Evolutionary conservation across 306 rosid species (phyloP), one percentile per base, ranked within the genome.

Genomic region (Vigna mungo): DNA sequence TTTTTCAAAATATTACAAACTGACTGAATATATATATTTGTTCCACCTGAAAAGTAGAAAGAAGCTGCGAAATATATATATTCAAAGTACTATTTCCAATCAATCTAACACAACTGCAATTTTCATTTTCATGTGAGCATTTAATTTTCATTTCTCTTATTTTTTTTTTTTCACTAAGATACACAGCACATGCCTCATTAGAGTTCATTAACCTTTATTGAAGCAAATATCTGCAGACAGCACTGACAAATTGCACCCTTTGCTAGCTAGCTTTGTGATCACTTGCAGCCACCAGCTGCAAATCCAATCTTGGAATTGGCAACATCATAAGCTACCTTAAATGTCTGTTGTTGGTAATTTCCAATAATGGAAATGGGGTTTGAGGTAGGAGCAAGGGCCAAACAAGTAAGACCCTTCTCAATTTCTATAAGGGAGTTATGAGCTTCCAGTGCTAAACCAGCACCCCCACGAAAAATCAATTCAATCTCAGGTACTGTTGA

Each of bases 291-390:
- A 55, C 75, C 91, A 32, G 87, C 49, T 80, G 88, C 80, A 82
- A 89, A 86, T 41, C 88, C 91, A 82, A 89, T 71, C 80, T 69
- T 87, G 65, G 91, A 85, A 59, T 87, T 87, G 71, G 86, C 75
- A 74, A 87, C 80, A 81, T 89, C 91, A 71, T 80, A 87, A 74
- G 83, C 86, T 32, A 87, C 80, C 34, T 51, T 75, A 36, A 74
- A 78, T 47, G 88, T 87, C 63, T 87, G 91, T 30, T 90, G 94
- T 43, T 90, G 91, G 69, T 32, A 86, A 83, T 90, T 89, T 20
- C 94, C 94, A 68, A 90, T 80, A 34, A 87, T 86, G 69, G 86
- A 71, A 60, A 84, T 67, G 0, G 74, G 72, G 23, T 17, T 48
- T 15, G 81, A 25, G 34, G 23, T 72, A 43, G 74, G 71, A 68